phyloP scores from a whole-genome alignment of 2,329 filamentous ascomycete genomes.

The Magnaporthiopsis incrustans region DNA sequence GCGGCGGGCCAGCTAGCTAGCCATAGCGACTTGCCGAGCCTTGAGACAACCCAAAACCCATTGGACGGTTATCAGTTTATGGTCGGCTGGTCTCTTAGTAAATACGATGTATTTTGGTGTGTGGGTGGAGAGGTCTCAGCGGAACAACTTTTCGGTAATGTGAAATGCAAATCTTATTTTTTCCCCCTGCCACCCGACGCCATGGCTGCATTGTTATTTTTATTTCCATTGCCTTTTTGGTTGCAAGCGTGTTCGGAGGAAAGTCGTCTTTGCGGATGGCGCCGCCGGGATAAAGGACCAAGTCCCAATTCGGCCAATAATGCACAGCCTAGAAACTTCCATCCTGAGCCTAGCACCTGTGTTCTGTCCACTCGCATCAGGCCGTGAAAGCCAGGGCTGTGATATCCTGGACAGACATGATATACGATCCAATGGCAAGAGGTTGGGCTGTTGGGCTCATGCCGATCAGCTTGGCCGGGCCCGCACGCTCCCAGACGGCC shows the following conservation, averaged over 20 bases:
- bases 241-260: background rate
- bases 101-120: too few relatives aligned
- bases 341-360: background rate
- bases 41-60: constrained; percentile 2
- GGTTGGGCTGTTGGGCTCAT: background rate
- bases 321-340: background rate
- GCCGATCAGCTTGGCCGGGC: background rate
- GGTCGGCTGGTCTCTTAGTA: too few relatives aligned
- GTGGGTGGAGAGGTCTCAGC: too few relatives aligned
- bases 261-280: background rate
- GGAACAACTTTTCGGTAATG: background rate
- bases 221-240: background rate
- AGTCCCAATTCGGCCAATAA: background rate
- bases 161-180: background rate
- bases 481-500: background rate
- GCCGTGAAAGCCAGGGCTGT: background rate
- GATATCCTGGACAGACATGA: background rate
- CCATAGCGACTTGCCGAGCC: background rate
- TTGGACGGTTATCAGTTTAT: too few relatives aligned
- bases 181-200: background rate
- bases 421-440: background rate
- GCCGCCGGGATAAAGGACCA: background rate
- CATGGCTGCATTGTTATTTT: background rate
- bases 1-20: background rate
- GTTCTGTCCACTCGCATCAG: too few relatives aligned